Percentiles rank a stretch among this genome's conserved stretches.
Evolutionary conservation across 176 grass and related monocot genomes (phyloP).

Genomic region (Lolium rigidum): DNA sequence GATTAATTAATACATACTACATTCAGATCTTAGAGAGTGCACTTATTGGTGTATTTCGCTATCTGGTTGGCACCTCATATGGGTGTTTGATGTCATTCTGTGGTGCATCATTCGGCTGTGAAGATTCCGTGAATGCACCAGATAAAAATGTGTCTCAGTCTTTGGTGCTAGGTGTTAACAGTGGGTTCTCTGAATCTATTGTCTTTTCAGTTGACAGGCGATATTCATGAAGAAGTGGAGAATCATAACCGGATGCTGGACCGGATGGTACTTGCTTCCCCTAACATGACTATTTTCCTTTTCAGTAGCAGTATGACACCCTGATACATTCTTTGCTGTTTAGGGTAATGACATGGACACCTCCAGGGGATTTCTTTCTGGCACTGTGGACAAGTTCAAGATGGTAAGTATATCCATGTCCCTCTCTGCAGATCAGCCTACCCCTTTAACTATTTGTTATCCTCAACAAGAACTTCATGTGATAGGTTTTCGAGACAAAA

Average conservation of each 20-base stretch:
- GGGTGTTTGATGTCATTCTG: not conserved
- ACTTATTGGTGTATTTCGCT: not conserved
- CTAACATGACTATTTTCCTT: not conserved
- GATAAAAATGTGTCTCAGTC: not conserved
- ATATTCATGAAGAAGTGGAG: slow-evolving; percentile 95
- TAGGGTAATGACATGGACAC: slow-evolving; percentile 94
- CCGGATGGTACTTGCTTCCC: slow-evolving; percentile 63
- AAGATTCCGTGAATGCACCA: not conserved
- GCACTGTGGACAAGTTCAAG: slow-evolving; percentile 83
- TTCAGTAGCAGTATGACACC: not conserved
- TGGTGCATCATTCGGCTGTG: not conserved
- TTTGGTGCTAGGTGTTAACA: slow-evolving; percentile 4
- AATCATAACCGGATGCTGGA: slow-evolving; percentile 82
- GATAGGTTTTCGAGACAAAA: slow-evolving; percentile 87
- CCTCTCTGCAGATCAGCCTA: not conserved
- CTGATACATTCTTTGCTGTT: slow-evolving; percentile 34
- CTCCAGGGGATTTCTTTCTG: slow-evolving; percentile 87
- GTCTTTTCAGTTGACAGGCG: slow-evolving; percentile 71
- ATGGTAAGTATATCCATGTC: slow-evolving; percentile 53
- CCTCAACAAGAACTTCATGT: not conserved
- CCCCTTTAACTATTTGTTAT: not conserved
- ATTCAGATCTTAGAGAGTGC: not conserved
- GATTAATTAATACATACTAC: not conserved
- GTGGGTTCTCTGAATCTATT: slow-evolving; percentile 37
- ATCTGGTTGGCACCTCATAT: not conserved